These are phyloP conservation scores for Ballota nigra DNA, from an alignment of 257 asterid species.

Conservation along the genomic window DNA sequence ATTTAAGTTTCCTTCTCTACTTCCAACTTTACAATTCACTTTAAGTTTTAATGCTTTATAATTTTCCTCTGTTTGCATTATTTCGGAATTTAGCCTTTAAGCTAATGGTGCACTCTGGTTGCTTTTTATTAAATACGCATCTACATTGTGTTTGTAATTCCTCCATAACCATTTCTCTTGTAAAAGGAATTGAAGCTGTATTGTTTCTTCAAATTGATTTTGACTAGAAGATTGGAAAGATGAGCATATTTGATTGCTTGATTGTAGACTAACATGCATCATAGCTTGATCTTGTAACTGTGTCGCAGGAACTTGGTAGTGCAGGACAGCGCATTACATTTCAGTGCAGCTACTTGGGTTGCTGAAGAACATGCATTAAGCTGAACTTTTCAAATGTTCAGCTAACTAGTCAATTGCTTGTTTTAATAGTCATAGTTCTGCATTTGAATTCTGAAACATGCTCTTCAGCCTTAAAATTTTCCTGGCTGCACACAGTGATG, in stretches of 20 bases:
- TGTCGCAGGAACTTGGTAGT: constrained; percentile 43
- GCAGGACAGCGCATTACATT: constrained; percentile 36
- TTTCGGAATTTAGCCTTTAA: constrained; percentile 16
- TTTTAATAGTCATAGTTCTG: background rate
- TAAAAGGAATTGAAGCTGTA: constrained; percentile 1
- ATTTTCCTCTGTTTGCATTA: constrained; percentile 18
- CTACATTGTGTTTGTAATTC: constrained; percentile 10
- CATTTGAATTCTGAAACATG: background rate
- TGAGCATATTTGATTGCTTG: constrained; percentile 5
- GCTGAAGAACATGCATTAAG: constrained; percentile 5
- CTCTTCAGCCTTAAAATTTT: background rate
- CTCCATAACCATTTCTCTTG: background rate
- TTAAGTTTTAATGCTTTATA: constrained; percentile 6
- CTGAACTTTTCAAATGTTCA: background rate
- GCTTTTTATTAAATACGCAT: background rate
- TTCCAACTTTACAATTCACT: constrained; percentile 16
- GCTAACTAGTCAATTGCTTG: background rate
- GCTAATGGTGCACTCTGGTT: background rate
- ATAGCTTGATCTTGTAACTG: constrained; percentile 32
- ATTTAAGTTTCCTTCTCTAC: constrained; percentile 25
- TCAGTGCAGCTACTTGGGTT: constrained; percentile 29
- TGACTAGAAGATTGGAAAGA: constrained; percentile 1
- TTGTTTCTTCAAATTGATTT: constrained; percentile 3
- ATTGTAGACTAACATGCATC: constrained; percentile 32
- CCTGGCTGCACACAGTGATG: background rate